Conservation (phyloP, 768 basidiomycete species). For the Auricularia auricula-judae region DNA sequence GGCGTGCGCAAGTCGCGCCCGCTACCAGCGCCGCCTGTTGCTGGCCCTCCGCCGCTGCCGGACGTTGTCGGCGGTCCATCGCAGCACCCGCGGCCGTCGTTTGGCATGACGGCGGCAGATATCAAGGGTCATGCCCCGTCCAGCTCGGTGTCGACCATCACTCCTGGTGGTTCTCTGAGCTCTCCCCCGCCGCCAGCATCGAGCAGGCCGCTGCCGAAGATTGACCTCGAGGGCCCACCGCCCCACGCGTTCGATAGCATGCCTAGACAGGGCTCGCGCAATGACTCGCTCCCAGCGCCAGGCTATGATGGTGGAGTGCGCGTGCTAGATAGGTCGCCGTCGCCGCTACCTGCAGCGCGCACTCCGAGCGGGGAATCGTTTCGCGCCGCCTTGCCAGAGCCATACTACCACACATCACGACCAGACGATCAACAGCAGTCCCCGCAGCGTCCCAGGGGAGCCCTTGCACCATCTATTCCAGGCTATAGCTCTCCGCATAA, state of each 20-base stretch:
- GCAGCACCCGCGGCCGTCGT: neutral
- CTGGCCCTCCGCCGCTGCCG: neutral
- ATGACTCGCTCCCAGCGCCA: neutral
- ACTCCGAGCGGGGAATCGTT: neutral
- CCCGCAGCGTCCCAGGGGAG: neutral
- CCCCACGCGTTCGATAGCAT: neutral
- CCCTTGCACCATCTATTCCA: slow-evolving; percentile 1
- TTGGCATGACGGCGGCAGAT: neutral
- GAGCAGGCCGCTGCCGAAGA: neutral
- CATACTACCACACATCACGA: neutral
- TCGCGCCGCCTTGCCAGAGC: neutral
- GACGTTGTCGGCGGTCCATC: neutral
- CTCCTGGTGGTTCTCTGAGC: neutral
- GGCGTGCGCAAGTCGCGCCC: neutral
- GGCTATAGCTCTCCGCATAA: neutral
- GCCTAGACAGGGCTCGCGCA: neutral
- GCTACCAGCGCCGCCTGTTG: neutral
- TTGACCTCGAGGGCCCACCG: neutral
- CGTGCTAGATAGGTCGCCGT: neutral
- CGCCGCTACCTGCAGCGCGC: neutral
- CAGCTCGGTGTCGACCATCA: neutral
- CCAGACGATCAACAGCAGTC: neutral
- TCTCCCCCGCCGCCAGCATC: neutral
- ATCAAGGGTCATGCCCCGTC: neutral
- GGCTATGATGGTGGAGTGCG: neutral